phyloP scores from a whole-genome alignment of 352 stramenopile species.

The Pythium insidiosum region DNA sequence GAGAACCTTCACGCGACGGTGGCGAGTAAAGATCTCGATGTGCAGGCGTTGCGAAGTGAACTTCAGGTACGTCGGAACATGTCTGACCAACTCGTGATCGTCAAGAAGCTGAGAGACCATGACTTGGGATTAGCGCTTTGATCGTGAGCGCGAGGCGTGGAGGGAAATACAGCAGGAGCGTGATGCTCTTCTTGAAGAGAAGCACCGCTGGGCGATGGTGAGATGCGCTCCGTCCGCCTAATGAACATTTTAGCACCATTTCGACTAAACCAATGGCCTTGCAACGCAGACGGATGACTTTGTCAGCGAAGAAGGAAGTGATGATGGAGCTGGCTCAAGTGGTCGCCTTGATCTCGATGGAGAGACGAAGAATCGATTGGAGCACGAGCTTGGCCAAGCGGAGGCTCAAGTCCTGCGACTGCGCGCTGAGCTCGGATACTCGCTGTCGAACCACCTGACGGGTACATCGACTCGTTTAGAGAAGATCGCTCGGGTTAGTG shows the following conservation, averaged over 20 bases:
- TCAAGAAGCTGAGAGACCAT: too few species aligned
- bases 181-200: slow-evolving; percentile 72
- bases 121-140: slow-evolving; percentile 32
- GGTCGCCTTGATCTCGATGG: slow-evolving; percentile 36
- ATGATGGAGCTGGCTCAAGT: not conserved
- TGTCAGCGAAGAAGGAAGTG: slow-evolving; percentile 5
- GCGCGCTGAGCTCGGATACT: slow-evolving; percentile 70
- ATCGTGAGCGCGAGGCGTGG: slow-evolving; percentile 69
- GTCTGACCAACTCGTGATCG: not conserved
- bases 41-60: slow-evolving; percentile 37
- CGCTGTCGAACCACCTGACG: slow-evolving; percentile 65
- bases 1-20: slow-evolving; percentile 42
- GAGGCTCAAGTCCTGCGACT: slow-evolving; percentile 61
- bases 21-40: slow-evolving; percentile 39
- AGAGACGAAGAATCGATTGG: slow-evolving; percentile 32
- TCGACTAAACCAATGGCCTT: not conserved
- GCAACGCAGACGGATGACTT: slow-evolving; percentile 53
- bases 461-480: slow-evolving; percentile 65
- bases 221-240: too few species aligned
- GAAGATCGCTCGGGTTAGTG: slow-evolving; percentile 50
- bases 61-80: slow-evolving; percentile 21
- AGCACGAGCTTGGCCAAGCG: slow-evolving; percentile 65
- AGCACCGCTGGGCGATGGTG: slow-evolving; percentile 80
- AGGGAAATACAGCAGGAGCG: slow-evolving; percentile 70
- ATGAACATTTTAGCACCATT: too few species aligned